Evolutionary conservation across 352 stramenopile genomes (phyloP).

Genomic region (Phytophthora pisi): DNA sequence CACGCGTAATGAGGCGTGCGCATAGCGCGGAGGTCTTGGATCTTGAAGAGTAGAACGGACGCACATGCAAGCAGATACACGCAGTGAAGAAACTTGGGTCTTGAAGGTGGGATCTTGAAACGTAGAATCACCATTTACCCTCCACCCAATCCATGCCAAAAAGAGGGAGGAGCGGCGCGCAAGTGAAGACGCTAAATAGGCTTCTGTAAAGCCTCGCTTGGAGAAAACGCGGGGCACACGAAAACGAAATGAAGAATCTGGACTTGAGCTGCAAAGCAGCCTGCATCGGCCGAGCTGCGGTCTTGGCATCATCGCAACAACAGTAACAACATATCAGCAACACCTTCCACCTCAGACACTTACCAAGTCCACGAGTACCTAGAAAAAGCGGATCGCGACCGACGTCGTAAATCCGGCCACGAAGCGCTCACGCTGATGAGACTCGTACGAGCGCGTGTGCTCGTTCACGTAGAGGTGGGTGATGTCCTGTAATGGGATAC

Average conservation of each 20-base stretch:
- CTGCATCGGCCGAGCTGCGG: constrained; percentile 1
- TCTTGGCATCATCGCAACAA: constrained; percentile 14
- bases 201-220: constrained; percentile 24
- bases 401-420: constrained; percentile 42
- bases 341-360: constrained; percentile 1
- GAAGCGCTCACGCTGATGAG: constrained; percentile 23
- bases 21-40: not conserved
- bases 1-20: constrained; percentile 28
- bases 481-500: constrained; percentile 66
- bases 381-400: constrained; percentile 60
- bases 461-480: constrained; percentile 68
- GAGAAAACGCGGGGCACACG: constrained; percentile 9
- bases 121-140: constrained; percentile 16
- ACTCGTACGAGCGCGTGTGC: constrained; percentile 22
- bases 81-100: constrained; percentile 12
- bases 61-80: constrained; percentile 10
- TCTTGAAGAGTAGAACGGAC: constrained; percentile 11
- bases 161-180: constrained; percentile 8
- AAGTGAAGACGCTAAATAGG: constrained; percentile 36
- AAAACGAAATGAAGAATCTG: constrained; percentile 6
- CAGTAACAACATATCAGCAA: not conserved
- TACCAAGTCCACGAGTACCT: constrained; percentile 17
- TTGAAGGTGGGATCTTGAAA: constrained; percentile 13
- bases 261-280: not conserved
- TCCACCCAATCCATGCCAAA: constrained; percentile 3